Base-by-base conservation (phyloP, 148 eudicot species). In the Diospyros kaki region DNA sequence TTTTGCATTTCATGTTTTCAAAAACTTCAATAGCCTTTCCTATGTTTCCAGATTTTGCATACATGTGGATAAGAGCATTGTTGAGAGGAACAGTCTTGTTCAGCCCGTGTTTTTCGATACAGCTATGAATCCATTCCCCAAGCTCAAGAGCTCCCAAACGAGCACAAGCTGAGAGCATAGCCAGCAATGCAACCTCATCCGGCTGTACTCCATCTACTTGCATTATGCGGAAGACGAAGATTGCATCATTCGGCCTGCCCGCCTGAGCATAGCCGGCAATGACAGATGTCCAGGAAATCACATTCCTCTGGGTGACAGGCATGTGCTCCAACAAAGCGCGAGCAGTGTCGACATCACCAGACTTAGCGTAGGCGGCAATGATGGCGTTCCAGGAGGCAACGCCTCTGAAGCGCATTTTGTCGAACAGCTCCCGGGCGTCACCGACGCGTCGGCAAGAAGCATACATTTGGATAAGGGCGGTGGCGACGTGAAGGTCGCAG, bases 201-300 rank as follows among this genome's bases (percentile, higher is more conserved):
- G 84, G 82, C 74, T 81, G 75, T 70, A 87, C 81, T 17, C 83
- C 81, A 41, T 82, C 81, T 40, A 66, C 62, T 71, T 71, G 83
- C 90, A 89, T 85, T 68, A 78, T 78, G 12, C 46, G 64, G 68
- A 89, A 89, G 10, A 82, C 11, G 46, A 44, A 53, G 60, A 89
- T 72, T 6, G 93, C 93, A 14, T 89, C 85, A 2, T 41, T 56
- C 1, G 85, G 84, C 61, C 71, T 76, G 42, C 68, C 79, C 45
- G 64, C 75, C 18, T 81, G 90, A 70, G 73, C 85, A 73, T 85
- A 93, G 11, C 90, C 90, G 1, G 89, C 76, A 71, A 93, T 86
- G 69, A 90, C 50, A 56, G 88, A 78, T 58, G 97, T 90, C 95
- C 97, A 92, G 54, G 93, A 88, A 75, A 90, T 81, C 76, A 90